Evolutionary conservation across 495 filamentous ascomycete species (phyloP), one percentile per base, ranked within the genome.

Genomic region (Trichoderma orchidacearum): DNA sequence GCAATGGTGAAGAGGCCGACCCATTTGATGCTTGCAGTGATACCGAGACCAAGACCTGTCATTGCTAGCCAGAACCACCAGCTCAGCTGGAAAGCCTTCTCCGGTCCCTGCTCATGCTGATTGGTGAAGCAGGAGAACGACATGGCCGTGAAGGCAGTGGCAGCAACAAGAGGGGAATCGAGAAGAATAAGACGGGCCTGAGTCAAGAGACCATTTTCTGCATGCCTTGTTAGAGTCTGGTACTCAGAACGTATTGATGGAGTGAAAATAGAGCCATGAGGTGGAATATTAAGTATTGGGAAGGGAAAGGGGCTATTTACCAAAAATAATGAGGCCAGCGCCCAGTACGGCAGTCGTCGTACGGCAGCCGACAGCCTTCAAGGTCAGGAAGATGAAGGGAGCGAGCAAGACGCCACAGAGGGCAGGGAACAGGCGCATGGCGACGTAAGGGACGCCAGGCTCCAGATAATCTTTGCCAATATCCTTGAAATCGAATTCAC

Each of bases 41-140:
- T 88, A 60, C 93, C 93, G 45, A 98, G 77, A 13, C 85, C 84
- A 27, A 97, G 70, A 55, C 93, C 93, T 21, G 89, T 96, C 63
- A 86, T 82, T 36, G 75, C 80, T 50, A 98, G 79, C 93, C 94
- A 98, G 73, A 97, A 94, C 93, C 93, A 98, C 93, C 93, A 98
- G 65, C 81, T 84, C 11, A 83, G 80, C 56, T 80, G 71, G 72
- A 98, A 98, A 12, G 94, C 94, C 67, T 86, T 80, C 0, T 78
- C 77, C 5, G 90, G 89, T 25, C 93, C 93, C 59, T 92, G 82
- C 66, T 98, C 94, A 62, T 98, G 93, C 61, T 96, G 90, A 67
- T 98, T 98, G 41, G 86, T 90, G 70, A 98, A 98, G 60, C 84
- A 93, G 25, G 81, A 87, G 78, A 94, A 98, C 25, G 89, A 80